phyloP scores from a whole-genome alignment of 768 basidiomycete species.

The Pulveroboletus sp. region DNA sequence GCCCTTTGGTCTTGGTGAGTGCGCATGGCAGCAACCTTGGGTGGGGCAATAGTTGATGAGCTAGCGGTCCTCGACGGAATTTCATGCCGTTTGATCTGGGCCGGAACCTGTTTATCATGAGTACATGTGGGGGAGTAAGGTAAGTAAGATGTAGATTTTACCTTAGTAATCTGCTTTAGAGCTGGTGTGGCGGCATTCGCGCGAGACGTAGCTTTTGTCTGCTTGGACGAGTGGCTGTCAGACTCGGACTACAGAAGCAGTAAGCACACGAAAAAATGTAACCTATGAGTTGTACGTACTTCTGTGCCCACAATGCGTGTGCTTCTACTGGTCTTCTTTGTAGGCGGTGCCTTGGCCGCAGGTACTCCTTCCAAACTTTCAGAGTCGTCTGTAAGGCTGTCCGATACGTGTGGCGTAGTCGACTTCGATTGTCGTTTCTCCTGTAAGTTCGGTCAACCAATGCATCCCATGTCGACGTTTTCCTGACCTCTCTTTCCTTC shows the following conservation, averaged over 20 bases:
- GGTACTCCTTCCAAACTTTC: conserved; percentile 8
- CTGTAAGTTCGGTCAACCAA: conserved; percentile 8
- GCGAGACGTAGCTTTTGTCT: neutral
- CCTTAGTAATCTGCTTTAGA: conserved; percentile 12
- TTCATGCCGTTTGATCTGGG: conserved; percentile 10
- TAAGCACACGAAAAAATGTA: neutral
- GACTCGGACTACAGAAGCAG: conserved; percentile 16
- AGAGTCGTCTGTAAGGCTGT: conserved; percentile 8
- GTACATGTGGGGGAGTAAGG: neutral
- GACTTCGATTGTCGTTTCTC: conserved; percentile 16
- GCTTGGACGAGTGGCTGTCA: conserved; percentile 4
- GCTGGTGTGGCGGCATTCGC: neutral
- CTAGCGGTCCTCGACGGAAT: neutral
- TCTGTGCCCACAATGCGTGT: conserved; percentile 4
- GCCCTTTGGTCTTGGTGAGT: conserved; percentile 30
- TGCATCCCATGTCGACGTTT: neutral
- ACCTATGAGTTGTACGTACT: conserved; percentile 6
- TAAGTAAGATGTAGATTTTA: neutral
- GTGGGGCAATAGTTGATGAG: conserved; percentile 7
- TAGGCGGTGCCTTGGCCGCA: neutral
- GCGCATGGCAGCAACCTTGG: conserved; percentile 15
- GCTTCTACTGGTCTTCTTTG: conserved; percentile 8
- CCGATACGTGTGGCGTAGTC: conserved; percentile 2
- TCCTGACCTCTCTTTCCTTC: conserved; percentile 18
- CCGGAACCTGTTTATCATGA: conserved; percentile 4